phyloP scores from a whole-genome alignment of 768 basidiomycete species.

The Naganishia kalamii region DNA sequence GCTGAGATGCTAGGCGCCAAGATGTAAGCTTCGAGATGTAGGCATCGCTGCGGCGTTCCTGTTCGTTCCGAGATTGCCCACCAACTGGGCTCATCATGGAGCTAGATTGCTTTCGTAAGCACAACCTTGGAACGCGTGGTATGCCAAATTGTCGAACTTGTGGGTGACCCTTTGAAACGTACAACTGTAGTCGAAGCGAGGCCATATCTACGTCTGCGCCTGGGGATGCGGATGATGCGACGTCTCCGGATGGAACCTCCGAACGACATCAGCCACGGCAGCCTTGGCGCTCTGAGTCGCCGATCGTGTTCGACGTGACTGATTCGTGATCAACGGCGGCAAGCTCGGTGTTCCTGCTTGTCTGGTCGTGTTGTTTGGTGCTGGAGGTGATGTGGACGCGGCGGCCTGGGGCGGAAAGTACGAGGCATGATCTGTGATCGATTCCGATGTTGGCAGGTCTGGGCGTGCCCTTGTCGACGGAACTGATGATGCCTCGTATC shows the following conservation, averaged over 20 bases:
- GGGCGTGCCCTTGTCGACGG: neutral
- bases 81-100: too few species aligned
- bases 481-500: neutral
- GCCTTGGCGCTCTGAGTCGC: conserved; percentile 46
- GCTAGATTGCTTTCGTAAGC: too few species aligned
- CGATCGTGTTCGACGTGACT: neutral
- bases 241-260: conserved; percentile 38
- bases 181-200: neutral
- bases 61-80: too few species aligned
- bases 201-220: neutral
- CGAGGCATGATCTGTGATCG: neutral
- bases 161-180: neutral
- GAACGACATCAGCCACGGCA: conserved; percentile 47
- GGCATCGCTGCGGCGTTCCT: too few species aligned
- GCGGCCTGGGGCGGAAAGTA: conserved; percentile 5
- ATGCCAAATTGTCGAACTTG: neutral
- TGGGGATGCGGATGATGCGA: conserved; percentile 1
- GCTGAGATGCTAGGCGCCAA: too few species aligned
- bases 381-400: neutral
- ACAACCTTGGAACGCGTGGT: neutral
- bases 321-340: conserved; percentile 11
- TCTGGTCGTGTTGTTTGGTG: neutral
- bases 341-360: neutral
- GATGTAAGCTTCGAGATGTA: too few species aligned
- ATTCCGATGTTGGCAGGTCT: neutral